Evolutionary conservation across 208 protist genomes (phyloP).

Genomic region (Trypanosoma conorhini): DNA sequence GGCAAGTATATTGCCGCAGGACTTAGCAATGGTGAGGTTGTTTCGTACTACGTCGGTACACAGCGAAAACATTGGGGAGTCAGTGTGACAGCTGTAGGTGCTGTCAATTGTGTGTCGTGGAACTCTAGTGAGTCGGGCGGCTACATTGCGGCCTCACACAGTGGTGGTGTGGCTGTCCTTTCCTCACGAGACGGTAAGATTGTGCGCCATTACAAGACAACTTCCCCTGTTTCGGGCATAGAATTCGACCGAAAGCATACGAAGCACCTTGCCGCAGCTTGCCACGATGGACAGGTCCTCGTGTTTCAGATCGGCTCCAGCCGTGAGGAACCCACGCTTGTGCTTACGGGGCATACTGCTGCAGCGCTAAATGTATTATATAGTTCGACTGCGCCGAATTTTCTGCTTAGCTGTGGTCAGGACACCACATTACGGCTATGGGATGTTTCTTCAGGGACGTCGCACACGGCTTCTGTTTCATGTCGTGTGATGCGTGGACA

Average conservation of each 20-base stretch:
- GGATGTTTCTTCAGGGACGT: conserved; percentile 68
- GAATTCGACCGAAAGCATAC: conserved; percentile 71
- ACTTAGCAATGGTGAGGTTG: conserved; percentile 80
- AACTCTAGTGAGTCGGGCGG: conserved; percentile 40
- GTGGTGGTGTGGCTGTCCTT: conserved; percentile 55
- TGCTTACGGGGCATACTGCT: conserved; percentile 78
- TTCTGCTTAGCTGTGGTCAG: conserved; percentile 83
- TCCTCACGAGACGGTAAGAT: conserved; percentile 76
- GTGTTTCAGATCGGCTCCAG: conserved; percentile 71
- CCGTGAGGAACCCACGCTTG: conserved; percentile 42
- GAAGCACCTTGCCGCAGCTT: conserved; percentile 77
- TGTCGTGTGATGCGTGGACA: conserved; percentile 81
- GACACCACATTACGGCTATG: conserved; percentile 92
- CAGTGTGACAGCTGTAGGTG: conserved; percentile 40
- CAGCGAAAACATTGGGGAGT: conserved; percentile 65
- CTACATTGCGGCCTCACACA: conserved; percentile 56
- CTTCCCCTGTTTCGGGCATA: conserved; percentile 48
- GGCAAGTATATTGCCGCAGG: conserved; percentile 75
- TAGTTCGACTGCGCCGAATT: conserved; percentile 67
- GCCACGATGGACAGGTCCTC: conserved; percentile 79
- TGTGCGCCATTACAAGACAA: conserved; percentile 59
- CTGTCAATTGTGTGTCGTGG: conserved; percentile 60
- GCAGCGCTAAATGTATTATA: conserved; percentile 76
- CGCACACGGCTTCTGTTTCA: conserved; percentile 67
- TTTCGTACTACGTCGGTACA: conserved; percentile 66